Evolutionary conservation across 768 basidiomycete genomes (phyloP), one percentile per base, ranked within the genome.

Genomic region (Trametes cubensis): DNA sequence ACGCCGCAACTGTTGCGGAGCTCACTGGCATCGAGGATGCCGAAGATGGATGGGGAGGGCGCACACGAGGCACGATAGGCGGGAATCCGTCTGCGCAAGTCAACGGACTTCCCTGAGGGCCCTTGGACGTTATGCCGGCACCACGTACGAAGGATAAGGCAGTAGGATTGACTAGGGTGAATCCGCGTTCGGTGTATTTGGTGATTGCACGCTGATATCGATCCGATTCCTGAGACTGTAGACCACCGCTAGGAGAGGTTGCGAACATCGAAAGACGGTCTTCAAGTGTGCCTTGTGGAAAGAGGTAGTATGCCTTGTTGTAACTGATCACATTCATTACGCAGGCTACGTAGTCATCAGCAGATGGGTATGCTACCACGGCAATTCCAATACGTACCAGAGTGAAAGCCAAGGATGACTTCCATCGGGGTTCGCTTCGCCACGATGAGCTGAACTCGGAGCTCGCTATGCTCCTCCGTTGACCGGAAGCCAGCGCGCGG

Each of bases 291-390:
- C 73, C 76, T 0, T 60, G 30, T 1, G 81, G 81, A 64, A 75
- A 82, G 14, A 81, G 65, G 4, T 75, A 73, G 56, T 79, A 79
- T 0, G 80, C 81, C 0, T 68, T 69, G 5, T 77, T 68, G 66
- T 75, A 74, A 3, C 75, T 73, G 62, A 82, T 77, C 0, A 80
- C 58, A 55, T 82, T 81, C 76, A 79, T 79, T 2, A 79, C 79
- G 60, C 75, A 75, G 2, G 78, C 79, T 79, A n/a, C 30, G 70
- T 60, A 11, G 73, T 76, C 41, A 20, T 47, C 34, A 20, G 25
- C 26, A 60, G 14, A 72, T 56, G 23, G 72, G 67, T 26, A 77
- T 75, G 0, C 75, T 80, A 0, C 4, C 28, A 3, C 0, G 8
- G 42, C 10, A 18, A 25, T 28, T 20, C 13, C 28, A 7, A 13